Percentiles rank a stretch among this genome's conserved stretches.
These are phyloP conservation scores for Cyberlindnera saturnus DNA, from an alignment of 805 yeast species.

Conservation along the genomic window DNA sequence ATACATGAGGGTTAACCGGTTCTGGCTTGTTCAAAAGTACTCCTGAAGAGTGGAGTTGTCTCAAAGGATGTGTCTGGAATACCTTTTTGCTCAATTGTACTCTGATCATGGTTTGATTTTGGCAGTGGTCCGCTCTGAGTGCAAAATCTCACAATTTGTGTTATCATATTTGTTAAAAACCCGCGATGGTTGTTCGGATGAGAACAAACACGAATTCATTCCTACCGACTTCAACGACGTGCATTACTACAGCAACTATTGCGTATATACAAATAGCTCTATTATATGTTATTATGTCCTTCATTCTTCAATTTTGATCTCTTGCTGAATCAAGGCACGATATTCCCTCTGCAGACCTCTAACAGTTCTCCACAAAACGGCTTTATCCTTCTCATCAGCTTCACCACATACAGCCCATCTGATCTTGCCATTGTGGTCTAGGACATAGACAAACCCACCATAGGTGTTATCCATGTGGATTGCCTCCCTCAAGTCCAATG, in stretches of 20 bases:
- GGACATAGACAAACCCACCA: constrained; percentile 76
- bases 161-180: too few relatives aligned
- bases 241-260: too few relatives aligned
- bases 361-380: constrained; percentile 60
- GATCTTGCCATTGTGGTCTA: constrained; percentile 68
- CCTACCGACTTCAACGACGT: too few relatives aligned
- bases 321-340: constrained; percentile 10
- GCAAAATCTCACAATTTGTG: too few relatives aligned
- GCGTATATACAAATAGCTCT: too few relatives aligned
- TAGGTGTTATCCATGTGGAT: constrained; percentile 67
- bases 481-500: constrained; percentile 49
- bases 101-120: background rate
- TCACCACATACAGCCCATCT: constrained; percentile 92
- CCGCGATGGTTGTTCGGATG: too few relatives aligned
- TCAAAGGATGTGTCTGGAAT: background rate
- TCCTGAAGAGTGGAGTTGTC: background rate
- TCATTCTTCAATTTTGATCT: background rate
- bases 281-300: too few relatives aligned
- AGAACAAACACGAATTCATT: background rate
- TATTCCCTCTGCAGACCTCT: constrained; percentile 50
- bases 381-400: constrained; percentile 60
- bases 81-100: background rate
- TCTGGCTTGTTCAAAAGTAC: background rate
- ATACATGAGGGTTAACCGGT: constrained; percentile 16
- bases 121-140: too few relatives aligned